These are phyloP conservation scores for Leptomonas pyrrhocoris DNA, from an alignment of 208 protist genomes.

Conservation along the genomic window DNA sequence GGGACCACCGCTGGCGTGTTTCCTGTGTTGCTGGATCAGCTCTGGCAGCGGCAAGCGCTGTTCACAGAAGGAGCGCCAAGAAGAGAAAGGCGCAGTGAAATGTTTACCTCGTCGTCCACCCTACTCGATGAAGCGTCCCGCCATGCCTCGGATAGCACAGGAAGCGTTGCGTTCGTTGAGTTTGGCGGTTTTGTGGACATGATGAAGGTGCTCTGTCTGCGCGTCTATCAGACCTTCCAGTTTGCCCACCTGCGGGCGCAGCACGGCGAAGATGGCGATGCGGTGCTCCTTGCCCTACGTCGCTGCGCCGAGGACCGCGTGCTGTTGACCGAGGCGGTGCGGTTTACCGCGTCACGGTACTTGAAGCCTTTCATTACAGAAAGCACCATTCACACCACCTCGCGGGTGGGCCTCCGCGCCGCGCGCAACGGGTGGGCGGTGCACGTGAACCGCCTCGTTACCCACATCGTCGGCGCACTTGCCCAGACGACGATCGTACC, in stretches of 20 bases:
- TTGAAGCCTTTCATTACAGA: conserved; percentile 62
- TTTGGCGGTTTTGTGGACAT: conserved; percentile 85
- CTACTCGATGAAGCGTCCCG: background rate
- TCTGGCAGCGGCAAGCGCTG: conserved; percentile 53
- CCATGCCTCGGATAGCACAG: background rate
- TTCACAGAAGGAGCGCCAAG: background rate
- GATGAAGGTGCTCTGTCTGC: conserved; percentile 86
- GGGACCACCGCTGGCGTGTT: conserved; percentile 73
- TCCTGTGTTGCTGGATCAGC: conserved; percentile 63
- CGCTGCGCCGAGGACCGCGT: conserved; percentile 75
- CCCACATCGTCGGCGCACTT: conserved; percentile 63
- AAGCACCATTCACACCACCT: conserved; percentile 54
- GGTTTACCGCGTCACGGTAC: conserved; percentile 63
- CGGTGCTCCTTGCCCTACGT: conserved; percentile 43
- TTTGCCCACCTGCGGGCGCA: conserved; percentile 39
- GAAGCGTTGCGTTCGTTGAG: conserved; percentile 34
- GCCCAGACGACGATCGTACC: conserved; percentile 54
- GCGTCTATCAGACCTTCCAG: conserved; percentile 72
- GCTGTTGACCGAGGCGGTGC: conserved; percentile 60
- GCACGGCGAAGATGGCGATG: conserved; percentile 12
- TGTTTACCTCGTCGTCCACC: background rate
- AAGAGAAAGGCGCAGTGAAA: background rate
- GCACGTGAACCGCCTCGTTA: conserved; percentile 66
- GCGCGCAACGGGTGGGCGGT: conserved; percentile 64
- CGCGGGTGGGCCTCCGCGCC: conserved; percentile 56